Base-by-base conservation (phyloP, 768 basidiomycete genomes). In the Tephrocybe sp. region DNA sequence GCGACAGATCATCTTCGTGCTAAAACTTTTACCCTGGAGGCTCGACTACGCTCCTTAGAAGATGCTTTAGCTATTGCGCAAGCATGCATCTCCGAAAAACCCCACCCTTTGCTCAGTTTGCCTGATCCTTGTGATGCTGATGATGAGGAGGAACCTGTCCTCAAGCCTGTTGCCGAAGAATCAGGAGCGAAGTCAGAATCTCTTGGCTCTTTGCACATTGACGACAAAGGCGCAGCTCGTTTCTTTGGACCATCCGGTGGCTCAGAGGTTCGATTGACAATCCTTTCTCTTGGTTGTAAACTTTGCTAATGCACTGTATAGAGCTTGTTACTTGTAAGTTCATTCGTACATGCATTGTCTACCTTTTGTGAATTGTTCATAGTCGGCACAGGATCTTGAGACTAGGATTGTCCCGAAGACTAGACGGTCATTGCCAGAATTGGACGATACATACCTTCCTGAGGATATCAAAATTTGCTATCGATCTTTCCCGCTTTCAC, bases 1-100 rank as follows among this genome's bases (percentile, higher is more conserved):
- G 79, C 78, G 8, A 77, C 78, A 31, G 79, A 78, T 49, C 79
- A 78, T 59, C 71, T 82, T 26, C 73, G 70, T n/a, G 66, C 68
- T 42, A 78, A 76, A 62, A 63, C 78, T 40, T 54, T 61, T 13
- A 70, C 66, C 46, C 64, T 81, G 63, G 75, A 80, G 52, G 72
- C 74, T 7, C 71, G 79, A 1, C 79, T 80, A 72, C 75, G 70
- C 53, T 72, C 73, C 2, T 66, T 83, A 17, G 80, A 84, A 60
- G 79, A 80, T 56, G 80, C 79, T 14, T 60, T 82, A 16, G 74
- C 74, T 19, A 78, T 79, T 26, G 60, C 75, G 17, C 72, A 80
- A 44, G 57, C 67, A 20, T 60, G 65, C n/a, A 62, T 69, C 39
- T 72, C 74, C 16, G 58, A 66, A 49, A 55, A 68, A 45, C 64